phyloP scores from a whole-genome alignment of 768 basidiomycete species.

The Inosperma sp. region DNA sequence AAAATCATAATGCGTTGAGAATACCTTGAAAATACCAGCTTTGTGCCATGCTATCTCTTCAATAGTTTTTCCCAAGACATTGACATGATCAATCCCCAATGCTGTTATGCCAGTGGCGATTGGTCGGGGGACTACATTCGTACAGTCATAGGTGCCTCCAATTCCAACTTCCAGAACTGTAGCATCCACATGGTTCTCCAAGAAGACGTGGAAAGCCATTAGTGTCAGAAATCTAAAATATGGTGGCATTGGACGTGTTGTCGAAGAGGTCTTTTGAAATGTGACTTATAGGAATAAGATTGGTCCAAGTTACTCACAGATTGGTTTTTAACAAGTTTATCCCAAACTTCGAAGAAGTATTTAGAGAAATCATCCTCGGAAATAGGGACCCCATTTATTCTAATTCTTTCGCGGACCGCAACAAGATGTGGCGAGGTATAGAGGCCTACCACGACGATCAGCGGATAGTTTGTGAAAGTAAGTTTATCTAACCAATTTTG shows the following conservation, averaged over 20 bases:
- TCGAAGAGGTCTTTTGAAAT: slow-evolving; percentile 41
- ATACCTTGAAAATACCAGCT: slow-evolving; percentile 91
- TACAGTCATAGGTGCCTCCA: slow-evolving; percentile 91
- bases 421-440: slow-evolving; percentile 97
- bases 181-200: slow-evolving; percentile 77
- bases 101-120: slow-evolving; percentile 87
- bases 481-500: slow-evolving; percentile 64
- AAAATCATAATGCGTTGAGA: slow-evolving; percentile 8
- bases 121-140: slow-evolving; percentile 90
- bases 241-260: slow-evolving; percentile 70
- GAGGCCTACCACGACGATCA: slow-evolving; percentile 50
- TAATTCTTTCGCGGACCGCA: slow-evolving; percentile 91
- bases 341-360: slow-evolving; percentile 97
- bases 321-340: slow-evolving; percentile 61
- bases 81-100: slow-evolving; percentile 88
- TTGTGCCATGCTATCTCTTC: slow-evolving; percentile 93
- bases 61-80: slow-evolving; percentile 83
- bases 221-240: slow-evolving; percentile 95
- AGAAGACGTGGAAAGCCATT: slow-evolving; percentile 86
- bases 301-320: slow-evolving; percentile 43
- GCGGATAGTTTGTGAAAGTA: background rate
- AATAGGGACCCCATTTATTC: slow-evolving; percentile 86
- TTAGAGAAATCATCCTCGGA: slow-evolving; percentile 84
- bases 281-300: too few species aligned
- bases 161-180: slow-evolving; percentile 96